These are phyloP conservation scores for Sextonia rubra DNA, from an alignment of 164 flowering plant species.

Conservation along the genomic window DNA sequence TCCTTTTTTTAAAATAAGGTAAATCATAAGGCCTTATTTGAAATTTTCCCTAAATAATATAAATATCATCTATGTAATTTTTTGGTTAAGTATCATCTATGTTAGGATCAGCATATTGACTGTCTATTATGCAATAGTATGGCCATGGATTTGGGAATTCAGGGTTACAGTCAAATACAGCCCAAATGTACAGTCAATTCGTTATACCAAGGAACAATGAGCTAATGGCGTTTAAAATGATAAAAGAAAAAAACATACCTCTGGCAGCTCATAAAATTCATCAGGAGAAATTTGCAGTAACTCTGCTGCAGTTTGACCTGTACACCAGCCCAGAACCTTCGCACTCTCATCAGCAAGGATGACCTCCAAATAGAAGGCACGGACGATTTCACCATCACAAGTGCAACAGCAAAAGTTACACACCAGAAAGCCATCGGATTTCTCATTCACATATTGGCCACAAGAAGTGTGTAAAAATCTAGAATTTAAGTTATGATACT, in stretches of 20 bases:
- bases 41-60: no score
- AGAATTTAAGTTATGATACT: constrained; percentile 49
- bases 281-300: constrained; percentile 86
- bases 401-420: constrained; percentile 60
- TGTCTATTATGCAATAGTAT: neutral
- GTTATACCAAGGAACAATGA: neutral
- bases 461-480: constrained; percentile 60
- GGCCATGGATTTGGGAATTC: neutral
- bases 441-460: constrained; percentile 58
- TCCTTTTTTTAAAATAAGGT: no score
- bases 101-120: neutral
- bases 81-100: neutral
- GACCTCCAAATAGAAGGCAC: constrained; percentile 57
- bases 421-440: constrained; percentile 30
- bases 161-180: neutral
- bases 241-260: constrained; percentile 39
- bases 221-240: neutral
- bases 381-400: constrained; percentile 48
- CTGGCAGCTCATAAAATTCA: constrained; percentile 71
- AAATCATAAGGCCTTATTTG: no score
- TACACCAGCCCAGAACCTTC: constrained; percentile 75
- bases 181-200: neutral
- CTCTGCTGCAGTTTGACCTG: constrained; percentile 76
- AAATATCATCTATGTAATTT: no score
- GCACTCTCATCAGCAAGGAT: constrained; percentile 69